These are phyloP conservation scores for Nannizziopsis barbatae DNA, from an alignment of 2,329 filamentous ascomycete genomes.

Conservation along the genomic window DNA sequence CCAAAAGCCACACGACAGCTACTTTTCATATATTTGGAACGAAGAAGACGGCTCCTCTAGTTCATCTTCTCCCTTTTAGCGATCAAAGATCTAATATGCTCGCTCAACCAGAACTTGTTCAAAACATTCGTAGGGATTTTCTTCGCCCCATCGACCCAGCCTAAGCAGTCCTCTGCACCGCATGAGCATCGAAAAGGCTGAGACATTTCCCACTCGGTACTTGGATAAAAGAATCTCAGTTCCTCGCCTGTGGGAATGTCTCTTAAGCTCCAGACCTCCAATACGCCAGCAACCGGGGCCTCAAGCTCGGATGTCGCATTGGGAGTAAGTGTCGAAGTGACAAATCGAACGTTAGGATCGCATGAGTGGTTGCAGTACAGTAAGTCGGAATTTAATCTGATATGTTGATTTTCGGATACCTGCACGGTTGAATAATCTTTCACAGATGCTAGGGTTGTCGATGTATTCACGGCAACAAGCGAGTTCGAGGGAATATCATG, in stretches of 20 bases:
- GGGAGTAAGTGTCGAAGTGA: constrained; percentile 38
- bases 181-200: constrained; percentile 60
- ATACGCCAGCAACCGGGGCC: constrained; percentile 13
- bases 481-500: constrained; percentile 50
- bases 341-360: constrained; percentile 55
- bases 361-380: constrained; percentile 60
- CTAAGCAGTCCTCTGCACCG: constrained; percentile 45
- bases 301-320: constrained; percentile 41
- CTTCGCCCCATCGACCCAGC: constrained; percentile 52
- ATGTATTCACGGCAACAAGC: constrained; percentile 55
- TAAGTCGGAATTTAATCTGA: constrained; percentile 55
- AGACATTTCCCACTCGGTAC: constrained; percentile 63
- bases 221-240: constrained; percentile 59
- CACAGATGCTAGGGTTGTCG: constrained; percentile 25
- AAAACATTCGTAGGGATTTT: constrained; percentile 47
- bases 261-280: constrained; percentile 16
- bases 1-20: too few relatives aligned
- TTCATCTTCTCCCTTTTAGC: constrained; percentile 10
- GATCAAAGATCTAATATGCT: constrained; percentile 39
- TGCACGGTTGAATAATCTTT: constrained; percentile 55
- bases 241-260: constrained; percentile 27
- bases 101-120: constrained; percentile 50
- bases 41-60: neutral
- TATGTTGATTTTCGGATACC: constrained; percentile 44
- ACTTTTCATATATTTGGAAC: neutral